Percentiles rank a stretch among this genome's conserved stretches.
Evolutionary conservation across 805 yeast species (phyloP).

Genomic region (Nakazawaea laoshanensis): DNA sequence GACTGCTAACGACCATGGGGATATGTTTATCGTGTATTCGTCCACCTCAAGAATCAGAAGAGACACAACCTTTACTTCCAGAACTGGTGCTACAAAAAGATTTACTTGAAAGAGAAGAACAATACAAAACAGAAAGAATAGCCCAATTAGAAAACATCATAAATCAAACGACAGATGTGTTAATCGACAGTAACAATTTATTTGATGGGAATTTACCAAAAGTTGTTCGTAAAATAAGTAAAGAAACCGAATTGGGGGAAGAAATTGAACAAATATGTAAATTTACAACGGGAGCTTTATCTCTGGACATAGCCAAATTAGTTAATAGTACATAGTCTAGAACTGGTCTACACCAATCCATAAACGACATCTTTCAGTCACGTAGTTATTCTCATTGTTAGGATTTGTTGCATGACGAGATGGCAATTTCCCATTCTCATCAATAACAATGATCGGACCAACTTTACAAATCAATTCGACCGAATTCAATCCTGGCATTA

Average conservation of each 20-base stretch:
- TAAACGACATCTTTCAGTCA: conserved; percentile 24
- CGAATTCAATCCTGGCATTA: conserved; percentile 37
- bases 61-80: conserved; percentile 18
- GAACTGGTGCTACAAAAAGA: conserved; percentile 8
- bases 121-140: conserved; percentile 3
- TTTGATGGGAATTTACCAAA: conserved; percentile 9
- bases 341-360: conserved; percentile 31
- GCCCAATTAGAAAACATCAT: conserved; percentile 7
- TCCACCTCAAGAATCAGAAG: conserved; percentile 15
- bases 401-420: conserved; percentile 13
- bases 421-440: conserved; percentile 14
- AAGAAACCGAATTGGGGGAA: conserved; percentile 1
- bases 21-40: conserved; percentile 23
- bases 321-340: neutral
- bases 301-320: conserved; percentile 5
- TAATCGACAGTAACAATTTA: conserved; percentile 9
- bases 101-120: conserved; percentile 8
- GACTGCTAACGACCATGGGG: no score
- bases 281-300: conserved; percentile 3
- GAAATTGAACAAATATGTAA: neutral
- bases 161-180: conserved; percentile 6
- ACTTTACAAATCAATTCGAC: conserved; percentile 30
- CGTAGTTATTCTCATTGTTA: conserved; percentile 15
- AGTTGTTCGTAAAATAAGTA: conserved; percentile 5
- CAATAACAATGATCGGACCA: conserved; percentile 17